These are phyloP conservation scores for Ascocoryne sarcoides DNA, from an alignment of 2,329 filamentous ascomycete species.

Conservation along the genomic window DNA sequence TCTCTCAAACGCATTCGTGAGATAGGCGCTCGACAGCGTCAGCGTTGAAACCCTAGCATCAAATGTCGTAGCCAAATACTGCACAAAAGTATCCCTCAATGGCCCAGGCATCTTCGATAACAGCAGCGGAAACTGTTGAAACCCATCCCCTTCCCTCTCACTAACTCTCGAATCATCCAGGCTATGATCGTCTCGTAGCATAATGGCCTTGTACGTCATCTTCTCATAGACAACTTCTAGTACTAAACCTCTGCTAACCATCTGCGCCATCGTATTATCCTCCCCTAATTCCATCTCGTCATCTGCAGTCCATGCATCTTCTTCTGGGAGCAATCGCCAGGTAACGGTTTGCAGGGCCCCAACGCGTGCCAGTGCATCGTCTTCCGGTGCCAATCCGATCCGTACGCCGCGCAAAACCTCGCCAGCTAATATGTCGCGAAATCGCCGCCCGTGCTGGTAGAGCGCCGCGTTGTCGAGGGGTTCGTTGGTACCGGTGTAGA, in stretches of 20 bases:
- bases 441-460: conserved; percentile 31
- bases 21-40: conserved; percentile 30
- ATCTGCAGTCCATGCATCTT: conserved; percentile 27
- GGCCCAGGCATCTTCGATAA: conserved; percentile 37
- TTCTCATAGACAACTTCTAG: conserved; percentile 26
- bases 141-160: conserved; percentile 19
- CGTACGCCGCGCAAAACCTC: conserved; percentile 38
- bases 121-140: conserved; percentile 36
- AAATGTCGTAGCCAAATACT: conserved; percentile 35
- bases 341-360: conserved; percentile 34
- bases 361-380: conserved; percentile 28
- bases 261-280: conserved; percentile 14
- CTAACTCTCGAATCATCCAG: conserved; percentile 4
- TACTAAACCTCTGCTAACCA: conserved; percentile 17
- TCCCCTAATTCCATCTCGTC: conserved; percentile 10
- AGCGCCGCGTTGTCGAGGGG: conserved; percentile 30
- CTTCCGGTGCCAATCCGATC: conserved; percentile 31
- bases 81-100: conserved; percentile 33
- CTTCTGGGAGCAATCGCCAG: conserved; percentile 34
- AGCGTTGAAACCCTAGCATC: conserved; percentile 34
- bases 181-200: conserved; percentile 14
- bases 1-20: conserved; percentile 27
- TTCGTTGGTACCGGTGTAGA: conserved; percentile 30
- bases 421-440: conserved; percentile 36
- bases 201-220: conserved; percentile 21